A percentile compares a stretch with the other conserved stretches of the same genome.
These are phyloP conservation scores for Raphanus raphanistrum DNA, from an alignment of 345 rosid genomes.

Conservation along the genomic window DNA sequence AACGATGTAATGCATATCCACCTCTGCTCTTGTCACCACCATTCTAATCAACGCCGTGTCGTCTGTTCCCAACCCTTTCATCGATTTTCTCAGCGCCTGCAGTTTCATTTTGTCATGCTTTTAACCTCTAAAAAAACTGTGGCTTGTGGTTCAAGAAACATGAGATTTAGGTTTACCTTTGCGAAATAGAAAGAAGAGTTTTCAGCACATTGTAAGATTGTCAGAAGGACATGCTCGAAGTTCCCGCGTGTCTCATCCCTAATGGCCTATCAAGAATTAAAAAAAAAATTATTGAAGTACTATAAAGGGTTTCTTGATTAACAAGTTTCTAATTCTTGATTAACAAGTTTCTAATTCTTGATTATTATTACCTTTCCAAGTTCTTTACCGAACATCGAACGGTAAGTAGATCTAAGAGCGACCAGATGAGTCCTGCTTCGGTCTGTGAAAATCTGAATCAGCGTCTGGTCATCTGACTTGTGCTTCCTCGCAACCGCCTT, in stretches of 20 bases:
- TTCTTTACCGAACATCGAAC: constrained; percentile 41
- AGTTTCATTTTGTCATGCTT: neutral
- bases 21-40: constrained; percentile 54
- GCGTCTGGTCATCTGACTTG: constrained; percentile 39
- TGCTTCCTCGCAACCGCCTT: constrained; percentile 45
- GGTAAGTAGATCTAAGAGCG: constrained; percentile 47
- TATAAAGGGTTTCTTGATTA: too few relatives aligned
- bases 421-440: constrained; percentile 62
- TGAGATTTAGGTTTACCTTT: constrained; percentile 38
- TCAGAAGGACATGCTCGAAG: constrained; percentile 51
- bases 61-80: constrained; percentile 65
- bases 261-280: constrained; percentile 44
- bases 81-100: constrained; percentile 57
- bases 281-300: neutral
- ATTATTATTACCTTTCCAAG: constrained; percentile 46
- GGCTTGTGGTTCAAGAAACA: neutral
- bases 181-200: constrained; percentile 58
- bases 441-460: constrained; percentile 57
- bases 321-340: constrained; percentile 18
- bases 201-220: constrained; percentile 58
- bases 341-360: constrained; percentile 15
- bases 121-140: neutral
- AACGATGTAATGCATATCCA: constrained; percentile 57
- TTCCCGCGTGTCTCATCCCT: constrained; percentile 51
- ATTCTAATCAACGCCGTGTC: constrained; percentile 58